phyloP scores from a whole-genome alignment of 2,329 filamentous ascomycete genomes.

The Nigrospora oryzae region DNA sequence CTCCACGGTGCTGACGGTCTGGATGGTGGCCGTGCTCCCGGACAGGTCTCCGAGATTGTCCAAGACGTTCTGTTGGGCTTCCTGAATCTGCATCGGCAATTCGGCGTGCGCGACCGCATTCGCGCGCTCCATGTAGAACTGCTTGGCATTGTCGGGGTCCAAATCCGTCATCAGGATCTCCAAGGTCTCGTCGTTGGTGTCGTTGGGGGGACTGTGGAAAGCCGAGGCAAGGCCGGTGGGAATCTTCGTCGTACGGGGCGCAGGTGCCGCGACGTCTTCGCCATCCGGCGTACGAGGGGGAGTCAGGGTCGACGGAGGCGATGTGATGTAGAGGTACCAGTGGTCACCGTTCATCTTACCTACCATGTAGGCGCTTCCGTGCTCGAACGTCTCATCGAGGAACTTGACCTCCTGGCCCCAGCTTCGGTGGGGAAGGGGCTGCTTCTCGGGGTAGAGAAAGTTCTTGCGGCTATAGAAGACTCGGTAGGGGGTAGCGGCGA shows the following conservation, averaged over 20 bases:
- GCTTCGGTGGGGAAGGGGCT: slow-evolving; percentile 89
- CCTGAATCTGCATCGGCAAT: slow-evolving; percentile 59
- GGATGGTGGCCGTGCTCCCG: slow-evolving; percentile 29
- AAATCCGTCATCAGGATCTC: slow-evolving; percentile 68
- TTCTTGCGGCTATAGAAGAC: slow-evolving; percentile 99
- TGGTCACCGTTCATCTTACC: slow-evolving; percentile 99
- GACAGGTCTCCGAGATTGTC: slow-evolving; percentile 52
- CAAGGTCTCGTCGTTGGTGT: slow-evolving; percentile 64
- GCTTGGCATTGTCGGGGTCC: slow-evolving; percentile 59
- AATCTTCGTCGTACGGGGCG: slow-evolving; percentile 44
- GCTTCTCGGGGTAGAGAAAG: slow-evolving; percentile 90
- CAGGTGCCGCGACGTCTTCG: slow-evolving; percentile 27
- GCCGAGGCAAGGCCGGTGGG: slow-evolving; percentile 36
- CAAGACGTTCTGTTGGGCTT: slow-evolving; percentile 51
- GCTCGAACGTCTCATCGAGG: slow-evolving; percentile 82
- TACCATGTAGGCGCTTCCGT: slow-evolving; percentile 97
- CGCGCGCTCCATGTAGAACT: slow-evolving; percentile 64
- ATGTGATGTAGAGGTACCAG: slow-evolving; percentile 97
- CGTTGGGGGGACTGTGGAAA: slow-evolving; percentile 24
- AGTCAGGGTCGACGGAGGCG: slow-evolving; percentile 70
- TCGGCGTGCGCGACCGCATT: slow-evolving; percentile 82
- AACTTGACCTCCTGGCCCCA: slow-evolving; percentile 95
- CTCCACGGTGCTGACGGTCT: slow-evolving; percentile 29
- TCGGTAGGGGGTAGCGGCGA: slow-evolving; percentile 81
- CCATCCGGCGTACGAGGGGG: slow-evolving; percentile 69